Conservation (phyloP, 768 basidiomycete genomes). For the Xerocomellus chrysenteron region DNA sequence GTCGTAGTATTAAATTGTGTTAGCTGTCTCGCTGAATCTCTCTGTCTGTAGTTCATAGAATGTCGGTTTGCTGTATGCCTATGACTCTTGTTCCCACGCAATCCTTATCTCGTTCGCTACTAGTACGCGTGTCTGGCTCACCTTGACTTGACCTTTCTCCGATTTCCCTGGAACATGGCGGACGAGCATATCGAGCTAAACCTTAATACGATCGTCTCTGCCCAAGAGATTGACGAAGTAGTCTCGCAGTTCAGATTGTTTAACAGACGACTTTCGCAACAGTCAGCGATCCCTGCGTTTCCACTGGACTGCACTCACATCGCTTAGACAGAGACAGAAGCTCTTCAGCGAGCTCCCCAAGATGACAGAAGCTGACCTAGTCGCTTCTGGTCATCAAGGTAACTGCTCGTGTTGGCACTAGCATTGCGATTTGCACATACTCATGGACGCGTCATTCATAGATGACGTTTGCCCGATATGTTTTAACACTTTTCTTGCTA, state of each 20-base stretch:
- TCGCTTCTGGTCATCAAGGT: slow-evolving; percentile 49
- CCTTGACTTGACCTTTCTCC: neutral
- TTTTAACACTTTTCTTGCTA: slow-evolving; percentile 62
- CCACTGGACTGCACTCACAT: slow-evolving; percentile 7
- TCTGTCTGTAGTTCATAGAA: slow-evolving; percentile 25
- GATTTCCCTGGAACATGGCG: slow-evolving; percentile 17
- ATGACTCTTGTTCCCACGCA: slow-evolving; percentile 29
- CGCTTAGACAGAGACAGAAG: slow-evolving; percentile 34
- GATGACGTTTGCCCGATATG: slow-evolving; percentile 79
- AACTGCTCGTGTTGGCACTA: neutral
- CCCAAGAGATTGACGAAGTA: slow-evolving; percentile 32
- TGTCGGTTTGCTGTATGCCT: slow-evolving; percentile 20
- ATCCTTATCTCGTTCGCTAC: neutral
- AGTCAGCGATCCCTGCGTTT: slow-evolving; percentile 15
- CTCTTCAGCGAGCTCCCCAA: slow-evolving; percentile 48
- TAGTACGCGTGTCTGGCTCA: slow-evolving; percentile 9
- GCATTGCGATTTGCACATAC: neutral
- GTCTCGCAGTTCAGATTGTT: slow-evolving; percentile 32
- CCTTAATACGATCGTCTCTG: slow-evolving; percentile 12
- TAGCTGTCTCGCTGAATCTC: slow-evolving; percentile 32
- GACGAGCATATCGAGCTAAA: slow-evolving; percentile 17
- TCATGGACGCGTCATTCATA: slow-evolving; percentile 25
- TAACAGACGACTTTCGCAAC: slow-evolving; percentile 25
- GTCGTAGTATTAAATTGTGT: slow-evolving; percentile 24
- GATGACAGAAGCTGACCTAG: slow-evolving; percentile 50